Evolutionary conservation across 1,139 yeast genomes (phyloP), one percentile per base, ranked within the genome.

Genomic region (Yarrowia galli): DNA sequence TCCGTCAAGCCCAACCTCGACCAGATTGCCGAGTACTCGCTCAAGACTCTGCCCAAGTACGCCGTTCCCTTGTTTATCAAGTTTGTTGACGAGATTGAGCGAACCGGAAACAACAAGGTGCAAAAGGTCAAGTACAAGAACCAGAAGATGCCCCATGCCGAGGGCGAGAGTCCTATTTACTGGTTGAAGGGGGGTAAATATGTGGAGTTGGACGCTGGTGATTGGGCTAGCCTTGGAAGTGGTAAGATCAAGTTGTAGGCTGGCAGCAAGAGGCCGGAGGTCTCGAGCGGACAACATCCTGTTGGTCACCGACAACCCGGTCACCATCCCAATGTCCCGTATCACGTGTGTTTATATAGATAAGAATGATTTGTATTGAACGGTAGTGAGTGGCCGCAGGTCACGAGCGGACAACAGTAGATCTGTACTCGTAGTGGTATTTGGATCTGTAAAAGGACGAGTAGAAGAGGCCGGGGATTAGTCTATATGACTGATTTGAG

Each of bases 1-100:
- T 79, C 77, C 4, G 75, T 75, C 48, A 72, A 75, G 4, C 79
- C 75, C 28, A 75, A 79, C 20, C 73, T 84, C 40, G 72, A 78
- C n/a, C 72, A 71, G 20, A 73, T 85, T 51, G 79, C 84, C 49
- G 69, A 73, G 3, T 83, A 83, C 71, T 79, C 86, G 23, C 74
- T 76, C 32, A 72, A 76, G 43, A 80, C 85, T 40, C 82, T 95
- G 69, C 98, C 98, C n/a, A 86, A 84, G 73, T 95, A 91, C 78
- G 97, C 98, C 0, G 82, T 92, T 54, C 99, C 99, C 0, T 84
- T 89, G 65, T 92, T 95, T 75, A 79, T 92, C 68, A 90, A 92
- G 76, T 83, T 92, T 74, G 87, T 87, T 56, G 77, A 81, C 35
- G 79, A 81, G 68, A 88, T 93, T 70, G 84, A 85, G 73, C 85